Evolutionary conservation across 805 yeast species (phyloP), one percentile per base, ranked within the genome.

Genomic region (Suhomyces emberorum): DNA sequence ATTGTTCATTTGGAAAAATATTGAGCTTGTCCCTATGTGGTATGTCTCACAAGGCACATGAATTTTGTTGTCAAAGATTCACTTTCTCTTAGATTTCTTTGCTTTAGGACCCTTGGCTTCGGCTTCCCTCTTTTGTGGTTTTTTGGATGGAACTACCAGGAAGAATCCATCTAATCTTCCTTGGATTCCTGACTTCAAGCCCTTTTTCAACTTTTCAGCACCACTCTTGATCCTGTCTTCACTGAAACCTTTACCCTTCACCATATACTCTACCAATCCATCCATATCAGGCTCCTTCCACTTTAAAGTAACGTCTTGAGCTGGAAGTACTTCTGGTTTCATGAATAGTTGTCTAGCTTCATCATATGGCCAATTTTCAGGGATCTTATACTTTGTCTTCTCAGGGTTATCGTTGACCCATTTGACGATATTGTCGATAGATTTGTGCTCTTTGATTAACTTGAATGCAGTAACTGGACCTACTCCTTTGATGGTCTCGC

Each of bases 381-480:
- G 98, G 17, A 93, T 74, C 52, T 81, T 83, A 59, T 81, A 82
- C 55, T 88, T 91, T 4, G 77, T 63, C 39, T 72, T 73, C 4
- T 57, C 68, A 2, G 76, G 74, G 42, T 73, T 73, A 15, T 69
- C 71, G 34, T 78, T 72, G 23, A 88, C 76, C 41, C 62, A 68
- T 48, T 78, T 79, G 27, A 91, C 76, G 28, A 93, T 79, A 25
- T 81, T 81, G 43, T 91, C 98, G 32, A 93, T 70, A 0, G 83
- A 71, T 1, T 83, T 81, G 57, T 87, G 88, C 53, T 91, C 96
- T 54, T 81, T 83, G 43, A 93, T 87, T 42, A 93, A 70, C 54
- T 93, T 91, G 44, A 76, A 70, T 0, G 97, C 98, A 1, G 96
- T 91, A 2, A 85, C 93, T 1, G 98, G 98, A 7, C 99, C 99